Conservation (phyloP, 768 basidiomycete species). For the Lactifluus piperatus region DNA sequence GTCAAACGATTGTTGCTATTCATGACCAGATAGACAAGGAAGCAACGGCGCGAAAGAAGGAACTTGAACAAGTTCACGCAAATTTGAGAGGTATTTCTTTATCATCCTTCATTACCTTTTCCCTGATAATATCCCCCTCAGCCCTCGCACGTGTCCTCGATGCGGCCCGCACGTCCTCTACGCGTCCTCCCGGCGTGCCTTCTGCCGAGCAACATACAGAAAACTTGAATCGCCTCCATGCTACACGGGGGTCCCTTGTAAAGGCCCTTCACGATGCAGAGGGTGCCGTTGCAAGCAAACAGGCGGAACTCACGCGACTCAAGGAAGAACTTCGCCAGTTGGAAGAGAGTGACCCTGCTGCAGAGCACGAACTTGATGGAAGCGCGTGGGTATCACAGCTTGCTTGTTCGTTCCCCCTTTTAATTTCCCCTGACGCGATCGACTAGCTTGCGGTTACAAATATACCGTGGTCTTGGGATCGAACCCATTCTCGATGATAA, state of each 20-base stretch:
- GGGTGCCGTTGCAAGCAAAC: conserved; percentile 52
- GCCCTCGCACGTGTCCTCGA: conserved; percentile 59
- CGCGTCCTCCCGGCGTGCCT: conserved; percentile 60
- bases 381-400: conserved; percentile 41
- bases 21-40: conserved; percentile 59
- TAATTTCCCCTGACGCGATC: not conserved
- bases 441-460: conserved; percentile 53
- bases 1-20: conserved; percentile 61
- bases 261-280: conserved; percentile 73
- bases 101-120: not conserved
- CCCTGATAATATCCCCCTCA: conserved; percentile 23
- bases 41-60: conserved; percentile 51
- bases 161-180: conserved; percentile 60
- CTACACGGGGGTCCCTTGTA: conserved; percentile 49
- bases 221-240: conserved; percentile 57
- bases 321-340: conserved; percentile 53
- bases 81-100: conserved; percentile 48
- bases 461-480: conserved; percentile 68
- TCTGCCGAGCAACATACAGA: conserved; percentile 54
- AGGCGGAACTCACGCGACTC: conserved; percentile 59
- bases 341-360: conserved; percentile 63
- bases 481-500: conserved; percentile 51
- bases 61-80: conserved; percentile 56
- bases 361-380: conserved; percentile 65
- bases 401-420: not conserved